Percentiles rank a stretch among this genome's conserved stretches.
These are phyloP conservation scores for Penicillium dipodomyicola DNA, from an alignment of 495 filamentous ascomycete species.

Conservation along the genomic window DNA sequence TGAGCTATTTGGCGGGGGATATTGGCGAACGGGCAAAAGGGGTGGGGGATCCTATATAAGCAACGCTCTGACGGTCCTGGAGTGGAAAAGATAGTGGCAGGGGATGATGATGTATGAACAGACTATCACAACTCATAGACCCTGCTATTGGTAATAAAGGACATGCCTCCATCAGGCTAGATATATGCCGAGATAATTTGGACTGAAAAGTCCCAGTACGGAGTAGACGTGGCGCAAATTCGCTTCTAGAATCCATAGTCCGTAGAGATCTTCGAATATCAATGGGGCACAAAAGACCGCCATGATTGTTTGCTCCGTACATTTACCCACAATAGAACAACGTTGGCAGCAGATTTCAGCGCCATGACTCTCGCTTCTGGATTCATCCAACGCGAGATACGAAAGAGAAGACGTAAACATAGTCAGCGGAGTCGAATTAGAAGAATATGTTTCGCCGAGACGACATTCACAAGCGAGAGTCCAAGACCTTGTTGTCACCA, in stretches of 20 bases:
- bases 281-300: slow-evolving; percentile 18
- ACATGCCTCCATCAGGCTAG: neutral
- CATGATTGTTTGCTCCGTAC: slow-evolving; percentile 13
- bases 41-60: neutral
- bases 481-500: neutral
- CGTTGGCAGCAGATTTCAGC: slow-evolving; percentile 7
- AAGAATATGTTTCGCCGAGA: slow-evolving; percentile 1
- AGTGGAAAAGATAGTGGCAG: neutral
- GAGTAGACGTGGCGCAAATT: neutral
- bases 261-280: neutral
- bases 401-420: neutral
- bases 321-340: slow-evolving; percentile 11
- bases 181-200: slow-evolving; percentile 7
- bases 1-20: neutral
- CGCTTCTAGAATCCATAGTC: slow-evolving; percentile 12
- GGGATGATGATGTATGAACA: neutral
- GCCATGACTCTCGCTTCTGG: slow-evolving; percentile 12
- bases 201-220: neutral
- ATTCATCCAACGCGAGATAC: slow-evolving; percentile 30
- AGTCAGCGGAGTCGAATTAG: neutral
- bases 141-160: neutral
- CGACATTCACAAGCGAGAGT: slow-evolving; percentile 1
- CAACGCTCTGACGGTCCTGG: neutral
- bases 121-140: slow-evolving; percentile 1
- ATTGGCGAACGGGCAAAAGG: neutral